A percentile compares a stretch with the other conserved stretches of the same genome.
Evolutionary conservation across 108 stramenopile genomes (phyloP).

Genomic region (Skeletonema grethae): DNA sequence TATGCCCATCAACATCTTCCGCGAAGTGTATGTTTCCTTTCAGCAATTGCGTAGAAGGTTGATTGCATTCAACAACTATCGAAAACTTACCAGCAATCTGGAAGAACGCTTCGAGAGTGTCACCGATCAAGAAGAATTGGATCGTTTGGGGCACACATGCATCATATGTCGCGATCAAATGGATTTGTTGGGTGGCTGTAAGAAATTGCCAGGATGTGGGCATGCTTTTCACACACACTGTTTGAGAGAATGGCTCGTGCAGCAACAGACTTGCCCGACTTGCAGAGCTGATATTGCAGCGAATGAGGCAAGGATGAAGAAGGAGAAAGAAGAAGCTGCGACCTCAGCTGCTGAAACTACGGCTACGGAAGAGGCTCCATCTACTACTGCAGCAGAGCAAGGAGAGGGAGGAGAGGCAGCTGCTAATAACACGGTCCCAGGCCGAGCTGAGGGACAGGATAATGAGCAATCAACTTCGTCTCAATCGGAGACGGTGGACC

Average conservation of each 20-base stretch:
- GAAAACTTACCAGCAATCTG: slow-evolving; percentile 90
- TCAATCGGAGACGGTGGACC: background rate
- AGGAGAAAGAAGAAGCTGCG: slow-evolving; percentile 23
- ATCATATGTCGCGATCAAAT: slow-evolving; percentile 98
- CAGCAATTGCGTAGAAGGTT: slow-evolving; percentile 73
- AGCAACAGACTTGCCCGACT: slow-evolving; percentile 97
- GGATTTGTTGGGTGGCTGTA: slow-evolving; percentile 80
- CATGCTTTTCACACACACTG: slow-evolving; percentile 92
- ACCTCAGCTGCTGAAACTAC: slow-evolving; percentile 18
- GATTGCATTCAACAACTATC: slow-evolving; percentile 83
- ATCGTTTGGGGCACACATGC: slow-evolving; percentile 84
- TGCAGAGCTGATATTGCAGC: slow-evolving; percentile 93
- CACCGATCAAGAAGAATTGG: slow-evolving; percentile 86
- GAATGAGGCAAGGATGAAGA: slow-evolving; percentile 60
- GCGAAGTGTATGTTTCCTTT: slow-evolving; percentile 90
- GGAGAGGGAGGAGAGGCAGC: background rate
- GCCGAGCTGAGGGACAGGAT: background rate
- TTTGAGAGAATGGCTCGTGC: slow-evolving; percentile 96
- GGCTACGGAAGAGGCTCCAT: background rate
- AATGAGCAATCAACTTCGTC: background rate
- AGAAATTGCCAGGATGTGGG: slow-evolving; percentile 90
- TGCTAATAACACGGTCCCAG: background rate
- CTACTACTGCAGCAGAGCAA: background rate
- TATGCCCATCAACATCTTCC: slow-evolving; percentile 94
- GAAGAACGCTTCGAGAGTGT: slow-evolving; percentile 90